phyloP scores from a whole-genome alignment of 2,329 filamentous ascomycete species.

The Ophiostoma piceae region DNA sequence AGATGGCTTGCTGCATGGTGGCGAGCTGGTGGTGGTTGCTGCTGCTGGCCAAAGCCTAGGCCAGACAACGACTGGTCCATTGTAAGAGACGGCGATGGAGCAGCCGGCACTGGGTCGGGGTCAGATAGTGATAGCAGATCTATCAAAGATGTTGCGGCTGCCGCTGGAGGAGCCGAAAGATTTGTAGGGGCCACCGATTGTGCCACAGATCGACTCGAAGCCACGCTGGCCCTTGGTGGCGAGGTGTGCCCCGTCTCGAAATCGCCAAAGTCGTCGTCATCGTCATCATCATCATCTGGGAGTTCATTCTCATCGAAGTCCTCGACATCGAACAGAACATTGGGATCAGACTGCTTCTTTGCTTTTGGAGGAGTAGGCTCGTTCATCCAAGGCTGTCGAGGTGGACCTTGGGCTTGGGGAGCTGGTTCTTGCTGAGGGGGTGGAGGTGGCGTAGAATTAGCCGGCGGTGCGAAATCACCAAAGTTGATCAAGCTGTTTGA shows the following conservation, averaged over 20 bases:
- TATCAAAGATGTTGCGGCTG: conserved; percentile 19
- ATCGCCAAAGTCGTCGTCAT: conserved; percentile 30
- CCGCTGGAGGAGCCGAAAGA: not conserved
- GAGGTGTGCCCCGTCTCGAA: conserved; percentile 31
- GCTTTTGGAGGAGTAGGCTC: conserved; percentile 13
- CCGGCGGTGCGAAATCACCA: conserved; percentile 21
- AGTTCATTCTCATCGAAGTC: conserved; percentile 43
- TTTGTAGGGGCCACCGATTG: not conserved
- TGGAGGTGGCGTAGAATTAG: not conserved
- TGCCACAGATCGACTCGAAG: not conserved
- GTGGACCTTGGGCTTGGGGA: not conserved
- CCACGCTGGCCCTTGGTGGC: not conserved
- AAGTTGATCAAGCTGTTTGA: conserved; percentile 48
- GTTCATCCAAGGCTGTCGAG: conserved; percentile 16
- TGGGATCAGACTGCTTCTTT: conserved; percentile 38
- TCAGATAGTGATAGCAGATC: conserved; percentile 27
- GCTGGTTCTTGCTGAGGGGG: not conserved
- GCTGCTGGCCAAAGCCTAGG: not conserved
- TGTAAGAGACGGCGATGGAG: not conserved
- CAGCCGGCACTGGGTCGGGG: conserved; percentile 21
- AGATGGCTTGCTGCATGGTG: conserved; percentile 32
- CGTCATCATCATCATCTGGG: conserved; percentile 40
- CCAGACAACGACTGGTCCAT: not conserved
- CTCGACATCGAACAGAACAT: conserved; percentile 63
- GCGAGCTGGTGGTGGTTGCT: conserved; percentile 7